Conservation (phyloP, 192 early-diverging fungal species). For the Umbelopsis sp. region DNA sequence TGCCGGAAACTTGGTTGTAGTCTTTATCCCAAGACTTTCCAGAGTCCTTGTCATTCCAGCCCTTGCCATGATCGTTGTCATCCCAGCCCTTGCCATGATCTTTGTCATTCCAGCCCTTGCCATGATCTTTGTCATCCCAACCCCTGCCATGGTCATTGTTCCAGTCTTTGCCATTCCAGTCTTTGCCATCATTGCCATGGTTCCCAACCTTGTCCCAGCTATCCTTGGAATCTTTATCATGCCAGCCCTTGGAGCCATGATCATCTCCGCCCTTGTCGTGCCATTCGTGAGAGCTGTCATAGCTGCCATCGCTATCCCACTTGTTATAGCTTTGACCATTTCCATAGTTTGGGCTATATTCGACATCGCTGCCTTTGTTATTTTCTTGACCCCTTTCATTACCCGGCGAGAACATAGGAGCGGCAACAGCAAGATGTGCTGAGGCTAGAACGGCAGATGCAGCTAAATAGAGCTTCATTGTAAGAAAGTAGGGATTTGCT, state of each 20-base stretch:
- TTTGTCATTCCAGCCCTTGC: too few species aligned
- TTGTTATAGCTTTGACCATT: not conserved
- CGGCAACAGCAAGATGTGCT: not conserved
- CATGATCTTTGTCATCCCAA: too few species aligned
- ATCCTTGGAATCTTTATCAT: not conserved
- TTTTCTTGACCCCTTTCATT: not conserved
- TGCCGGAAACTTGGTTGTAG: not conserved
- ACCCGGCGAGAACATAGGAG: not conserved
- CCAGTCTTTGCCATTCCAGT: not conserved
- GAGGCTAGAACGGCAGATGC: constrained; percentile 1
- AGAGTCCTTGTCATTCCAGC: too few species aligned
- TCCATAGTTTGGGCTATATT: too few species aligned
- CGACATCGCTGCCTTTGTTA: too few species aligned
- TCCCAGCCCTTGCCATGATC: too few species aligned
- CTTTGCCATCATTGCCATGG: not conserved
- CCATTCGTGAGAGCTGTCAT: not conserved
- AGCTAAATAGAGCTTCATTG: not conserved
- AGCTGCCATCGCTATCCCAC: not conserved
- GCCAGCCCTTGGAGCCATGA: too few species aligned
- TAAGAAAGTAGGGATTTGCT: not conserved
- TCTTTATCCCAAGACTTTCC: not conserved
- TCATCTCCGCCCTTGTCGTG: too few species aligned
- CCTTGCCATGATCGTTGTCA: too few species aligned
- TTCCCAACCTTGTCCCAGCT: not conserved
- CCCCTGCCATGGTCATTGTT: too few species aligned